Evolutionary conservation across 2,329 filamentous ascomycete genomes (phyloP).

Genomic region (Ambrosiella cleistominuta): DNA sequence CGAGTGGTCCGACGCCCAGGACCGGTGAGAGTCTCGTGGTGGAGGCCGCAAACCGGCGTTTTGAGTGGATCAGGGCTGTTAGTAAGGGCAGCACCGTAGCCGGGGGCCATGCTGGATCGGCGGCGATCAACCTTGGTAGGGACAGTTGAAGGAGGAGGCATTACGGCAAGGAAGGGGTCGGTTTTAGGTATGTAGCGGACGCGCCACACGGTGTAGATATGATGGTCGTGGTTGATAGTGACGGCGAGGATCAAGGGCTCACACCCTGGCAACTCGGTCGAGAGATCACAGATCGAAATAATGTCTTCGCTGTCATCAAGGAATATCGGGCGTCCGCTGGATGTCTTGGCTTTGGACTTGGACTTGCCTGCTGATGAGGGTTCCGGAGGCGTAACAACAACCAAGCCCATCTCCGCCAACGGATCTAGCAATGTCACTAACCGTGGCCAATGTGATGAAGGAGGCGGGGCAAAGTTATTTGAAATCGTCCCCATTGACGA

Average conservation of each 20-base stretch:
- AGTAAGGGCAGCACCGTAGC: constrained; percentile 16
- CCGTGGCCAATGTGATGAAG: constrained; percentile 48
- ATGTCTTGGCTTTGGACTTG: constrained; percentile 4
- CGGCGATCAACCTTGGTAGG: constrained; percentile 29
- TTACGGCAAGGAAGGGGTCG: constrained; percentile 27
- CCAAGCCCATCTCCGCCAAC: constrained; percentile 65
- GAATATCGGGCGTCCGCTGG: constrained; percentile 27
- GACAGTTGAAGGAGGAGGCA: constrained; percentile 16
- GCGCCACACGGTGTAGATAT: constrained; percentile 71
- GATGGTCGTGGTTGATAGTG: constrained; percentile 61
- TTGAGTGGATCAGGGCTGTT: constrained; percentile 46
- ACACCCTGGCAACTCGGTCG: constrained; percentile 27
- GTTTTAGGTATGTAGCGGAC: constrained; percentile 59
- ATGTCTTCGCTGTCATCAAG: constrained; percentile 68
- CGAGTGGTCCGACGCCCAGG: constrained; percentile 35
- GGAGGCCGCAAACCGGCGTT: constrained; percentile 54
- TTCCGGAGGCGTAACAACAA: constrained; percentile 43
- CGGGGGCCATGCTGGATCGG: constrained; percentile 47
- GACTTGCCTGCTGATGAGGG: constrained; percentile 18
- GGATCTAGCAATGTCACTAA: constrained; percentile 76
- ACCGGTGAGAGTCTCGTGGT: constrained; percentile 56
- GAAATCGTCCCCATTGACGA: constrained; percentile 35
- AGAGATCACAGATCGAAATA: constrained; percentile 57
- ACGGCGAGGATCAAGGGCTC: constrained; percentile 54
- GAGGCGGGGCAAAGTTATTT: constrained; percentile 36